Conservation (phyloP, 805 yeast genomes). For the Ogataea saltuana region DNA sequence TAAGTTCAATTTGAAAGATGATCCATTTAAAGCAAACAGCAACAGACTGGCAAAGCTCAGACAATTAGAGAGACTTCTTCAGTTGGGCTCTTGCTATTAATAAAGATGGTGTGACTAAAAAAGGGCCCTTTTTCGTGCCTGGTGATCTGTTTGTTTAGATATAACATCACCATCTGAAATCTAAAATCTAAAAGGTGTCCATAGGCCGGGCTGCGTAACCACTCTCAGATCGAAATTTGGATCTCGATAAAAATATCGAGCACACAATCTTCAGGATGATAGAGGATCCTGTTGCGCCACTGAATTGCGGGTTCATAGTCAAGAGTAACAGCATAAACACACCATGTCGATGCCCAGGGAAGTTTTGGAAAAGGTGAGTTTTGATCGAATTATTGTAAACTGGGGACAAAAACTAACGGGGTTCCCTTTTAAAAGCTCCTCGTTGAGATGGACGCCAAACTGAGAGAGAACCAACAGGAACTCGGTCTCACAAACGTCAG, state of each 20-base stretch:
- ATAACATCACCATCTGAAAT: background rate
- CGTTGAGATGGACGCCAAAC: constrained; percentile 66
- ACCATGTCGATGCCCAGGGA: constrained; percentile 46
- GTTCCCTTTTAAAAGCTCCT: constrained; percentile 41
- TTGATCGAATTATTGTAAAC: background rate
- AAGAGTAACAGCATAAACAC: background rate
- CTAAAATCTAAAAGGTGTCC: background rate
- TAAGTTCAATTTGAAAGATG: too few species aligned
- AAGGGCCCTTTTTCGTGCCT: too few species aligned
- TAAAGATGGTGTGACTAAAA: too few species aligned
- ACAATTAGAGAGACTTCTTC: too few species aligned
- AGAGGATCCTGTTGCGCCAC: too few species aligned
- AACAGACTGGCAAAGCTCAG: too few species aligned
- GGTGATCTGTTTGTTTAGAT: constrained; percentile 2
- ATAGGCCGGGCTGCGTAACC: constrained; percentile 8
- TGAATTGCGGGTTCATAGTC: background rate
- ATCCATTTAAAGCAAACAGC: too few species aligned
- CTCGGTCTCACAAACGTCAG: constrained; percentile 55
- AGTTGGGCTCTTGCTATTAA: too few species aligned
- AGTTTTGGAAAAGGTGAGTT: constrained; percentile 41
- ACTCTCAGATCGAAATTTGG: too few species aligned
- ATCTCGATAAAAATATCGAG: too few species aligned
- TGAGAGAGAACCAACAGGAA: constrained; percentile 59
- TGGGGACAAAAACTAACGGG: background rate
- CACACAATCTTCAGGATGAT: too few species aligned